These are phyloP conservation scores for Cystofilobasidium macerans DNA, from an alignment of 768 basidiomycete genomes.

Conservation along the genomic window DNA sequence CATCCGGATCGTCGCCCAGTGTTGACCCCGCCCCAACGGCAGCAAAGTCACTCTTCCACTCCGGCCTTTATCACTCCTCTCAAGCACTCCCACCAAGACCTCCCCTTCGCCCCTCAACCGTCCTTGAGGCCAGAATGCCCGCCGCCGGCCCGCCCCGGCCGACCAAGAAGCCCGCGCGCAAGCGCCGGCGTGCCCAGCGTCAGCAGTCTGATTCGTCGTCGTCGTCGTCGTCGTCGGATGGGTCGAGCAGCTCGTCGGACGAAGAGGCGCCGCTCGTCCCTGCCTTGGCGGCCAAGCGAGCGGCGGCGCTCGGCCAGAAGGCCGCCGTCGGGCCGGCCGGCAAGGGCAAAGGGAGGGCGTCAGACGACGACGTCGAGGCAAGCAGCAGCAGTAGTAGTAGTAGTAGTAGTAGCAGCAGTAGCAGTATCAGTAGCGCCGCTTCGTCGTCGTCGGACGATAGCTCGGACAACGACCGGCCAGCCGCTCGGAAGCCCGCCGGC, in stretches of 20 bases:
- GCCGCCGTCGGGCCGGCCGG: not conserved
- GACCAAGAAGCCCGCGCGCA: slow-evolving; percentile 12
- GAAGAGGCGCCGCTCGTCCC: slow-evolving; percentile 25
- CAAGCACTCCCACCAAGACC: too few species aligned
- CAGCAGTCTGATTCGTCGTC: slow-evolving; percentile 12
- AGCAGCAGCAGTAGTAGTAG: slow-evolving; percentile 6
- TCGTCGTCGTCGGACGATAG: not conserved
- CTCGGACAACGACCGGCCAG: not conserved
- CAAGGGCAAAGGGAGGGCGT: slow-evolving; percentile 20
- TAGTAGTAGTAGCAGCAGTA: not conserved
- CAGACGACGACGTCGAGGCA: not conserved
- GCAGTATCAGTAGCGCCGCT: not conserved
- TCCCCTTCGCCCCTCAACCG: too few species aligned
- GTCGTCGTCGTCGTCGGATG: slow-evolving; percentile 14
- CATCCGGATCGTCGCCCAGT: too few species aligned
- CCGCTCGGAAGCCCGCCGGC: not conserved
- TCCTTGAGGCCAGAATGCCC: too few species aligned
- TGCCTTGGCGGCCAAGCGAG: slow-evolving; percentile 12
- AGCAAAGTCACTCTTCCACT: too few species aligned
- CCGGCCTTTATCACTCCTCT: too few species aligned
- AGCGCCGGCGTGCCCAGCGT: slow-evolving; percentile 16
- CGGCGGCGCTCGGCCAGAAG: slow-evolving; percentile 1
- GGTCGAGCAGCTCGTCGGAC: slow-evolving; percentile 7
- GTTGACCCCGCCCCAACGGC: too few species aligned
- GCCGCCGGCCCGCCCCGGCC: not conserved